Conservation (phyloP, 1,139 yeast genomes). For the Starmera stellimalicola region DNA sequence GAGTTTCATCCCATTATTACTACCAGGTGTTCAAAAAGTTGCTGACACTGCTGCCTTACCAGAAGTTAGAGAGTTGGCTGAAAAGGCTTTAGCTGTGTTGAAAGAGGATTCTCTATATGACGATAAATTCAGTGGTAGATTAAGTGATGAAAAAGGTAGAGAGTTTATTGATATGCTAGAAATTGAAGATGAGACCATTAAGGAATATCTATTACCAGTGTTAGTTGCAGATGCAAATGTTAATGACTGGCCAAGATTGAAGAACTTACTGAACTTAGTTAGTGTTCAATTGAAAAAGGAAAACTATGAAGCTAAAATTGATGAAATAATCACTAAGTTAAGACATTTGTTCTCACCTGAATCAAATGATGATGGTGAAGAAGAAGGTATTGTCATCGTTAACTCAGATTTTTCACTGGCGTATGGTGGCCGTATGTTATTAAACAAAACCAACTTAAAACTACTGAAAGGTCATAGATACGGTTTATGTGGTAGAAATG, state of each 20-base stretch:
- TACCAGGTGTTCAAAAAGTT: conserved; percentile 88
- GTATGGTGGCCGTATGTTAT: conserved; percentile 93
- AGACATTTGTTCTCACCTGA: conserved; percentile 61
- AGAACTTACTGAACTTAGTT: conserved; percentile 43
- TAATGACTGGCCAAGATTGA: conserved; percentile 78
- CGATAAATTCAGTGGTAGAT: conserved; percentile 71
- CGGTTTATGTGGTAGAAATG: conserved; percentile 97
- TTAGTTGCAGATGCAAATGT: conserved; percentile 73
- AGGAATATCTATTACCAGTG: conserved; percentile 43
- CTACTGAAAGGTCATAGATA: conserved; percentile 92
- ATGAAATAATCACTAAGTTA: conserved; percentile 40
- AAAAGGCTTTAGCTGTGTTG: conserved; percentile 73
- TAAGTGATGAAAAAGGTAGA: conserved; percentile 45
- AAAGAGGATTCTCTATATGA: conserved; percentile 58
- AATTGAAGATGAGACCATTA: conserved; percentile 21
- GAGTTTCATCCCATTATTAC: conserved; percentile 70
- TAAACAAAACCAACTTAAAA: conserved; percentile 84
- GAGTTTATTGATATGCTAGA: conserved; percentile 34
- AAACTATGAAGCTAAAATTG: conserved; percentile 33
- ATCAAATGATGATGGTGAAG: conserved; percentile 42
- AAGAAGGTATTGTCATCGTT: conserved; percentile 81
- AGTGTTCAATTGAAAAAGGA: conserved; percentile 27
- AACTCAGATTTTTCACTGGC: conserved; percentile 94
- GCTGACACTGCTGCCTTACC: conserved; percentile 88
- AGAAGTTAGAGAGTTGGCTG: conserved; percentile 90